Evolutionary conservation across 2,329 filamentous ascomycete genomes (phyloP).

Genomic region (Paecilomyces formosus): DNA sequence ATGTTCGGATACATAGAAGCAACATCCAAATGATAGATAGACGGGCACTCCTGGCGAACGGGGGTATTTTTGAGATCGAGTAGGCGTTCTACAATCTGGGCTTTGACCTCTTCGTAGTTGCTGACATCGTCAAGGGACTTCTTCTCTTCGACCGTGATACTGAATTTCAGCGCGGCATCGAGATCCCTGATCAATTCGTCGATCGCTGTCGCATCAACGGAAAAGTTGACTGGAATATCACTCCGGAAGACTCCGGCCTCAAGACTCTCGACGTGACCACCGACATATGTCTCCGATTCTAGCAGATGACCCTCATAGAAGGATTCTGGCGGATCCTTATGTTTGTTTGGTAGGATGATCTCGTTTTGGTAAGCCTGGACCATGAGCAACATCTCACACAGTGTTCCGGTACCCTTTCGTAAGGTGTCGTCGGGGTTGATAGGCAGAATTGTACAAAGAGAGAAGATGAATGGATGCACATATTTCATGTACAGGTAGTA

Average conservation of each 20-base stretch:
- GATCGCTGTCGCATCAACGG: constrained; percentile 77
- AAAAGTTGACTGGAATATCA: constrained; percentile 92
- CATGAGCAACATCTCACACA: constrained; percentile 99
- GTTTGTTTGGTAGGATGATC: constrained; percentile 94
- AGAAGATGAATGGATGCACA: constrained; percentile 99
- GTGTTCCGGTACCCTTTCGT: constrained; percentile 90
- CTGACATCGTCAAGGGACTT: constrained; percentile 71
- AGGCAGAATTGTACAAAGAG: constrained; percentile 91
- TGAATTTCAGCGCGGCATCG: constrained; percentile 83
- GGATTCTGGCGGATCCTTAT: constrained; percentile 78
- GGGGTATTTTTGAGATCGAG: constrained; percentile 70
- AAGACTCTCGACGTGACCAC: constrained; percentile 97
- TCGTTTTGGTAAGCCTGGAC: constrained; percentile 90
- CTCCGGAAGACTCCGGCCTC: constrained; percentile 95
- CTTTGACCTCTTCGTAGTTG: constrained; percentile 78
- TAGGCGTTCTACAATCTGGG: constrained; percentile 68
- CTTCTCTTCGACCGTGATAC: constrained; percentile 75
- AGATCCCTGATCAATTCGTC: constrained; percentile 83
- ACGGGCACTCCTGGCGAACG: constrained; percentile 73
- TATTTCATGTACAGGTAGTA: constrained; percentile 99
- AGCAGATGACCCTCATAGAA: constrained; percentile 97
- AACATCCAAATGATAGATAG: constrained; percentile 97
- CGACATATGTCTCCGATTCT: constrained; percentile 96
- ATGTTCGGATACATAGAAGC: constrained; percentile 99
- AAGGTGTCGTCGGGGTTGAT: constrained; percentile 87